Conservation (phyloP, 2,329 filamentous ascomycete species). For the Didymella pinodella region DNA sequence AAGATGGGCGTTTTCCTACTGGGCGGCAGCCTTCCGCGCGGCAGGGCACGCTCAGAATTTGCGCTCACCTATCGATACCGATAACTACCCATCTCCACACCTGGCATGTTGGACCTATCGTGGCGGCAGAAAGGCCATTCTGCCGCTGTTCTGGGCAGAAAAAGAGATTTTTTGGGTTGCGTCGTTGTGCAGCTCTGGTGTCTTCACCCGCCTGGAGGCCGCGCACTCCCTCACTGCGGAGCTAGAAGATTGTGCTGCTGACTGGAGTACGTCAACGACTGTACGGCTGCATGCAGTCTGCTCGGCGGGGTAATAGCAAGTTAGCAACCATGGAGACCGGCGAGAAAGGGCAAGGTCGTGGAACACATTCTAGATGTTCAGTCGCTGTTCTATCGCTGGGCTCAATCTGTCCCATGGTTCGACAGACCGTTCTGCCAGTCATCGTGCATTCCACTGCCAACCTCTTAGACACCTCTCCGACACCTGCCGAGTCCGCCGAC, state of each 20-base stretch:
- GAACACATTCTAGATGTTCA: slow-evolving; percentile 18
- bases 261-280: slow-evolving; percentile 17
- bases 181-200: slow-evolving; percentile 23
- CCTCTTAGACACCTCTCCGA: slow-evolving; percentile 12
- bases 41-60: slow-evolving; percentile 34
- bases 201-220: slow-evolving; percentile 16
- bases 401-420: slow-evolving; percentile 23
- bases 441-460: slow-evolving; percentile 15
- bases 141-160: slow-evolving; percentile 19
- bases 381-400: slow-evolving; percentile 15
- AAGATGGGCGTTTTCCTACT: slow-evolving; percentile 28
- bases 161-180: slow-evolving; percentile 34
- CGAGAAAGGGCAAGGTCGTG: slow-evolving; percentile 22
- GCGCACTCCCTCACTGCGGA: slow-evolving; percentile 28
- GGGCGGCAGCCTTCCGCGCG: slow-evolving; percentile 33
- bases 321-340: slow-evolving; percentile 8
- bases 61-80: slow-evolving; percentile 47
- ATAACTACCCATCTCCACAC: slow-evolving; percentile 42
- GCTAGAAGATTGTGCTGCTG: slow-evolving; percentile 12
- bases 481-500: slow-evolving; percentile 8
- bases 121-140: slow-evolving; percentile 15
- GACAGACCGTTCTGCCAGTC: slow-evolving; percentile 16
- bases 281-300: slow-evolving; percentile 5
- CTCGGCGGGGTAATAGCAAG: slow-evolving; percentile 23
- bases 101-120: slow-evolving; percentile 29